A percentile compares a stretch with the other conserved stretches of the same genome.
Conservation (phyloP, 345 rosid species). For the Eucalyptus shirleyi region DNA sequence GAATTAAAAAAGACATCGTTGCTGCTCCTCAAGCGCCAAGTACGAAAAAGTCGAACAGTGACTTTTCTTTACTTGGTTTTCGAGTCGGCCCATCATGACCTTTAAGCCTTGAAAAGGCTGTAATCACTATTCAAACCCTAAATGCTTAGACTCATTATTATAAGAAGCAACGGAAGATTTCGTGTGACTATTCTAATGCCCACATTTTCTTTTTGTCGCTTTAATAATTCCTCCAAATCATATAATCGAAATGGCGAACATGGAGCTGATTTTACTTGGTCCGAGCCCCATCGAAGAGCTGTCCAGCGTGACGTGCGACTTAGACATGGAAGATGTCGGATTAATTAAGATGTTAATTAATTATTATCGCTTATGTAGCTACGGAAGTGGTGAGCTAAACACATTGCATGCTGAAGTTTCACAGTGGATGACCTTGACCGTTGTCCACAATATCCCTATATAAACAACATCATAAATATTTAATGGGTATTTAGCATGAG, state of each 20-base stretch:
- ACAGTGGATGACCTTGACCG: background rate
- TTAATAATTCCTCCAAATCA: background rate
- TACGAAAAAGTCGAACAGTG: background rate
- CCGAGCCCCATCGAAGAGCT: background rate
- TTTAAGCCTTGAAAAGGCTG: background rate
- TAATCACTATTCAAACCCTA: background rate
- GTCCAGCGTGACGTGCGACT: background rate
- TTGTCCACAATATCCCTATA: background rate
- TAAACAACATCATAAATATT: background rate
- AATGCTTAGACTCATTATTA: background rate
- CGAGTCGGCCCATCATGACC: background rate
- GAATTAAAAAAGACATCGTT: background rate
- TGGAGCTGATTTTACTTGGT: background rate
- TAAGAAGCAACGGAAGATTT: background rate
- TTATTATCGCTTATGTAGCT: background rate
- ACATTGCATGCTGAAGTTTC: background rate
- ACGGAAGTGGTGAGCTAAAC: background rate
- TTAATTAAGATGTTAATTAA: background rate
- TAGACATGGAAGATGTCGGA: background rate
- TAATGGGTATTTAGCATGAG: background rate
- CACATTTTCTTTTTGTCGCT: background rate
- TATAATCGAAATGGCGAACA: background rate
- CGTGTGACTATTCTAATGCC: background rate
- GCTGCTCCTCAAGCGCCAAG: background rate
- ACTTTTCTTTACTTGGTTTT: background rate